Evolutionary conservation across 768 basidiomycete species (phyloP), one percentile per base, ranked within the genome.

Genomic region (Kwoniella dendrophila): DNA sequence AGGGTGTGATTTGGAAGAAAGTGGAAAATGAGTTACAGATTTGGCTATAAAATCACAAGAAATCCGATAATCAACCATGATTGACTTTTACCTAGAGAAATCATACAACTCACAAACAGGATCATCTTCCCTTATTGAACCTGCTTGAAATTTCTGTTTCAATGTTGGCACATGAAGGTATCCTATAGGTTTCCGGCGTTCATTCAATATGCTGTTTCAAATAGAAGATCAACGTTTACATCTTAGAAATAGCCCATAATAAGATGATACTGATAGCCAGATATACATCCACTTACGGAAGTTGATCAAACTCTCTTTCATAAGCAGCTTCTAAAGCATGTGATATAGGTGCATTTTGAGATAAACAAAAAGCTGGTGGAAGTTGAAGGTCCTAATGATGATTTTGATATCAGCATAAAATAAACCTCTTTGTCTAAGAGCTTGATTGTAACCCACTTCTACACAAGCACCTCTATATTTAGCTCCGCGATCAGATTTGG

Each of bases 261-360:
- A 5, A 30, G 41, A 20, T 22, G n/a, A n/a, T n/a, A n/a, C n/a
- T n/a, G n/a, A n/a, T n/a, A n/a, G n/a, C n/a, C n/a, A n/a, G n/a
- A n/a, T n/a, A n/a, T n/a, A n/a, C n/a, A 57, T 32, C 22, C 2
- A 52, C 47, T 34, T 22, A 94, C 93, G 93, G 93, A 63, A 95
- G 87, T 70, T 94, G 88, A 18, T 92, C 92, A 80, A 94, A 96
- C 75, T 96, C 93, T 33, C 92, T 86, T 67, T 96, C 93, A 70
- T 93, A 95, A 0, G 92, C 93, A 26, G 89, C 84, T 69, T 91
- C 90, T 29, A 95, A 85, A 1, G 90, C 92, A 24, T 84, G 83
- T 8, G 85, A 83, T 59, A 94, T 86, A 20, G 85, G 83, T 71
- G 90, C 90, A 60, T 83, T 83, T 11, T 83, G 80, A 7, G 88